A percentile compares a stretch with the other conserved stretches of the same genome.
These are phyloP conservation scores for Hymenoscyphus fructigenus DNA, from an alignment of 2,329 filamentous ascomycete genomes.

Conservation along the genomic window DNA sequence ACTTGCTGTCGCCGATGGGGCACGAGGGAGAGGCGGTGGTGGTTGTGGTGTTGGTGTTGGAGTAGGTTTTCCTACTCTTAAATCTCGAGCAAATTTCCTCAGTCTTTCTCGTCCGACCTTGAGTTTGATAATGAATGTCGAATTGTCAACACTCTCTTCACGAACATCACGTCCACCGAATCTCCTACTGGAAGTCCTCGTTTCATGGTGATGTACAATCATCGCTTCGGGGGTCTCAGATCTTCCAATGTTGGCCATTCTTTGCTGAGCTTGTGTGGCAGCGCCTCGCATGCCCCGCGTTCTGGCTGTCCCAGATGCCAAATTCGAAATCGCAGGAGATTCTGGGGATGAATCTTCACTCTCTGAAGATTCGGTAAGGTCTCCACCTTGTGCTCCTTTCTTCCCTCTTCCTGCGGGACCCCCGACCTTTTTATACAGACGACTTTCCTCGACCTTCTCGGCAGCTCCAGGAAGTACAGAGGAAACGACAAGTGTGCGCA, in stretches of 20 bases:
- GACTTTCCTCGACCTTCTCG: conserved; percentile 75
- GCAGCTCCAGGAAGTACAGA: conserved; percentile 89
- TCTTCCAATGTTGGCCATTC: conserved; percentile 77
- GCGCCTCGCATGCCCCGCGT: conserved; percentile 88
- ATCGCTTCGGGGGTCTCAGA: conserved; percentile 87
- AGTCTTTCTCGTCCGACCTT: conserved; percentile 72
- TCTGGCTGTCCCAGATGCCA: conserved; percentile 71
- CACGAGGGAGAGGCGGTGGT: conserved; percentile 41
- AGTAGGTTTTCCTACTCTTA: conserved; percentile 43
- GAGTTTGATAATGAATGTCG: conserved; percentile 68
- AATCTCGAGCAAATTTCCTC: conserved; percentile 61
- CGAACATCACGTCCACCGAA: conserved; percentile 59
- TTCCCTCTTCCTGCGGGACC: conserved; percentile 55
- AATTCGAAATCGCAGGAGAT: conserved; percentile 75
- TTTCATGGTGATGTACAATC: conserved; percentile 68
- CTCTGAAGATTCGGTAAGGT: conserved; percentile 82
- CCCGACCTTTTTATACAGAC: conserved; percentile 74
- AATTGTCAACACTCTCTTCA: conserved; percentile 74
- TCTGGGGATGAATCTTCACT: conserved; percentile 85
- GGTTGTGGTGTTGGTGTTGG: conserved; percentile 38
- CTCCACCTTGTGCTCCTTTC: conserved; percentile 56
- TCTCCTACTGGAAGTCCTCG: conserved; percentile 62
- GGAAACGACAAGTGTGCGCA: conserved; percentile 88
- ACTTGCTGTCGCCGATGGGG: conserved; percentile 45
- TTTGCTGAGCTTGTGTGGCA: conserved; percentile 80